phyloP scores from a whole-genome alignment of 768 basidiomycete species.

The Cystobasidium ongulense region DNA sequence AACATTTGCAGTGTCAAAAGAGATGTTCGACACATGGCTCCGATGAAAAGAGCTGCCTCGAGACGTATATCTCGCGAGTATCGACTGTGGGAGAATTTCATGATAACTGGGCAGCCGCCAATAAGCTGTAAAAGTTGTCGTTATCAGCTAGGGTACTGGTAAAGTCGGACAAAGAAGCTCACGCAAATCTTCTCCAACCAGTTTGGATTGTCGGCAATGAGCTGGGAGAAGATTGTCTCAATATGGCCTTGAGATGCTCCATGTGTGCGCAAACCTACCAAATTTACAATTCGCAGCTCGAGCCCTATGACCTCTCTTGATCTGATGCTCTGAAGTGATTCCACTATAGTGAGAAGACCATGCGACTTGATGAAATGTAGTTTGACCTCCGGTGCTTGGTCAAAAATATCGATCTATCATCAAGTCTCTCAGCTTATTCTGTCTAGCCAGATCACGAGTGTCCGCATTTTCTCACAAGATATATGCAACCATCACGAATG shows the following conservation, averaged over 20 bases:
- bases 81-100: slow-evolving; percentile 90
- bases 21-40: slow-evolving; percentile 82
- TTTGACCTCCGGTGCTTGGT: slow-evolving; percentile 75
- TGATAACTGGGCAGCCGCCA: slow-evolving; percentile 87
- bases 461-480: slow-evolving; percentile 56
- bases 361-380: slow-evolving; percentile 80
- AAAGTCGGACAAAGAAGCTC: slow-evolving; percentile 55
- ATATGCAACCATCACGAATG: slow-evolving; percentile 74
- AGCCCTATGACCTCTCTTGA: slow-evolving; percentile 78
- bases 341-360: slow-evolving; percentile 88
- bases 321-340: slow-evolving; percentile 79
- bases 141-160: background rate
- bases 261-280: slow-evolving; percentile 52
- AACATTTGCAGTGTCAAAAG: slow-evolving; percentile 96
- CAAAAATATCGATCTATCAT: slow-evolving; percentile 53
- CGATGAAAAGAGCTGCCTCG: slow-evolving; percentile 93
- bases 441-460: too few species aligned
- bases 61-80: slow-evolving; percentile 84
- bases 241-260: too few species aligned
- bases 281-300: slow-evolving; percentile 77
- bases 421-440: background rate
- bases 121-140: slow-evolving; percentile 39
- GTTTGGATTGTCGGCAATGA: slow-evolving; percentile 61
- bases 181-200: slow-evolving; percentile 92
- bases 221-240: slow-evolving; percentile 40